Conservation (phyloP, 2,329 filamentous ascomycete genomes). For the Diplodia sapinea region DNA sequence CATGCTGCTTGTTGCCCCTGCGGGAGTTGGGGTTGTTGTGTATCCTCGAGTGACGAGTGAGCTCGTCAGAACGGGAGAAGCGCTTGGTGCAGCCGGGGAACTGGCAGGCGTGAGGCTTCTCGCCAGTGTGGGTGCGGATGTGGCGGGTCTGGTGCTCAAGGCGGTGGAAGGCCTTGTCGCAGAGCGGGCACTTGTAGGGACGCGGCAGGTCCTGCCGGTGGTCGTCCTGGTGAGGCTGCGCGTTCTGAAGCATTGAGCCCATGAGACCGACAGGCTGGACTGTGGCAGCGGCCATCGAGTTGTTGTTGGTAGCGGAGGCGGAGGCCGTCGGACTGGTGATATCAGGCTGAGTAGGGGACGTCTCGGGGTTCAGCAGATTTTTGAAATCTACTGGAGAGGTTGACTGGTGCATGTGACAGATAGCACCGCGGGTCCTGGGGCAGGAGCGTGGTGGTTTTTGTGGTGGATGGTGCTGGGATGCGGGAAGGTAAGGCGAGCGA, state of each 20-base stretch:
- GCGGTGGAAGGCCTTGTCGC: conserved; percentile 98
- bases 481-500: conserved; percentile 38
- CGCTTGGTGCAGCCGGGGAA: conserved; percentile 96
- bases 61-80: conserved; percentile 94
- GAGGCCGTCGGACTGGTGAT: conserved; percentile 8
- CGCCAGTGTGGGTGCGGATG: conserved; percentile 95
- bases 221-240: conserved; percentile 53
- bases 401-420: conserved; percentile 48
- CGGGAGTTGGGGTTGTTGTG: conserved; percentile 99
- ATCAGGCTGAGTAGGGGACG: conserved; percentile 4
- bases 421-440: conserved; percentile 8
- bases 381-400: conserved; percentile 44
- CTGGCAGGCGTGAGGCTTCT: conserved; percentile 96
- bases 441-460: conserved; percentile 14
- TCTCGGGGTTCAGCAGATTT: conserved; percentile 49
- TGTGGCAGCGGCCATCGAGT: conserved; percentile 51
- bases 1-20: conserved; percentile 83
- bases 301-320: conserved; percentile 22
- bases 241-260: conserved; percentile 66
- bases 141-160: conserved; percentile 92
- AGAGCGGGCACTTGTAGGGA: conserved; percentile 97
- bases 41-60: conserved; percentile 96
- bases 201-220: conserved; percentile 85
- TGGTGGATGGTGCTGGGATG: conserved; percentile 15
- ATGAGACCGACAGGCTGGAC: conserved; percentile 57